Evolutionary conservation across 208 protist genomes (phyloP).

Genomic region (Leishmania aethiopica): DNA sequence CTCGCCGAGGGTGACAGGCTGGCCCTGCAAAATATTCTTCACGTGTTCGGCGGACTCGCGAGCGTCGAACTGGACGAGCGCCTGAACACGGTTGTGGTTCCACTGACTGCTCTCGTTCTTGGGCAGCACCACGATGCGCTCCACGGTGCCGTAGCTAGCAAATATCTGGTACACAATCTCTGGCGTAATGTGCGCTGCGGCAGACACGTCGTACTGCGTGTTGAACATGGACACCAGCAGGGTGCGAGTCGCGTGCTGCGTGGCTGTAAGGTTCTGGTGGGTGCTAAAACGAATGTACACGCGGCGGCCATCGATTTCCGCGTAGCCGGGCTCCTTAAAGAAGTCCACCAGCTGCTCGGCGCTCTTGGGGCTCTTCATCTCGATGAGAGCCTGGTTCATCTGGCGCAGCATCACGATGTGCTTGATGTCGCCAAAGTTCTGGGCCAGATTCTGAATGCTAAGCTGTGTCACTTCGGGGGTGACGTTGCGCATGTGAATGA

Average conservation of each 20-base stretch:
- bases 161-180: conserved; percentile 94
- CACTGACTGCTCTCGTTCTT: conserved; percentile 91
- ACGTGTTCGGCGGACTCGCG: conserved; percentile 81
- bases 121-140: conserved; percentile 90
- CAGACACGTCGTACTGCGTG: conserved; percentile 91
- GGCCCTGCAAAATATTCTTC: conserved; percentile 91
- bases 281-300: conserved; percentile 93
- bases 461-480: conserved; percentile 91
- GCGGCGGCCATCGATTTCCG: conserved; percentile 89
- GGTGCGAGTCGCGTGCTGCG: conserved; percentile 85
- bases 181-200: conserved; percentile 82
- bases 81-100: conserved; percentile 92
- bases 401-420: conserved; percentile 94
- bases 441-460: conserved; percentile 85
- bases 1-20: conserved; percentile 89
- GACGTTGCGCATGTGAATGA: conserved; percentile 93
- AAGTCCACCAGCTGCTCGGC: conserved; percentile 92
- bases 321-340: conserved; percentile 85
- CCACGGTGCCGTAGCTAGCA: conserved; percentile 81
- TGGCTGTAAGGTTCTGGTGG: conserved; percentile 89
- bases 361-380: conserved; percentile 90
- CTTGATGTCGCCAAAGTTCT: conserved; percentile 90
- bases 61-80: conserved; percentile 90
- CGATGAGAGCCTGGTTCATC: conserved; percentile 93
- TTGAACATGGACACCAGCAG: conserved; percentile 94